Percentiles rank a stretch among this genome's conserved stretches.
These are phyloP conservation scores for Kluyveromyces sp. DNA, from an alignment of 1,139 yeast genomes.

Conservation along the genomic window DNA sequence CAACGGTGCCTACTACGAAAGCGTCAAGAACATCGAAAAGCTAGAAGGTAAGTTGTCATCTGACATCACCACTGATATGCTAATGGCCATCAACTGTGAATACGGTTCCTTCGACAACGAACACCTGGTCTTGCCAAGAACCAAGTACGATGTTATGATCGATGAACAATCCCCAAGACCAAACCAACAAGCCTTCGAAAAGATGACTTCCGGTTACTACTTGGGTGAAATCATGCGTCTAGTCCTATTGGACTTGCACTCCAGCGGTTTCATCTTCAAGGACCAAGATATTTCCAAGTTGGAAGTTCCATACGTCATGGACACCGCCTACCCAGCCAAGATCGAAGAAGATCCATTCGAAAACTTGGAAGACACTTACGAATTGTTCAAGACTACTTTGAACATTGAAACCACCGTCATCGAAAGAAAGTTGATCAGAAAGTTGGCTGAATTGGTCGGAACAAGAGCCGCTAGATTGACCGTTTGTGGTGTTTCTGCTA, in stretches of 20 bases:
- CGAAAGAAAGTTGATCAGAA: conserved; percentile 78
- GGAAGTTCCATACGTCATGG: conserved; percentile 61
- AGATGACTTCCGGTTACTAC: conserved; percentile 96
- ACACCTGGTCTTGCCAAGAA: conserved; percentile 76
- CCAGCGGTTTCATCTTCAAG: conserved; percentile 58
- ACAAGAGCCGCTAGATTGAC: conserved; percentile 89
- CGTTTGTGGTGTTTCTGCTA: conserved; percentile 93
- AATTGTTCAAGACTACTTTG: conserved; percentile 52
- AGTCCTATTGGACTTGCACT: conserved; percentile 64
- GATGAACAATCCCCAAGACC: conserved; percentile 92
- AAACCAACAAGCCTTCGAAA: conserved; percentile 91
- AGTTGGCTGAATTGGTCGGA: conserved; percentile 80
- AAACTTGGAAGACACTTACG: conserved; percentile 69
- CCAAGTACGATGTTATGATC: conserved; percentile 72
- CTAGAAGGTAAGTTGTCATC: conserved; percentile 60
- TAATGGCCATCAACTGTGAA: conserved; percentile 97
- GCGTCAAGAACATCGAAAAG: conserved; percentile 68
- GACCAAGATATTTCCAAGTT: conserved; percentile 58
- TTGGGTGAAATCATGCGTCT: conserved; percentile 88
- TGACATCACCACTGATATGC: conserved; percentile 56
- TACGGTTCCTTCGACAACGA: conserved; percentile 97
- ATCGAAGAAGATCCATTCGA: conserved; percentile 89
- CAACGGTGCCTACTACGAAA: conserved; percentile 93
- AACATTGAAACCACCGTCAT: conserved; percentile 59
- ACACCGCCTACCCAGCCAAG: conserved; percentile 79